Percentiles rank a stretch among this genome's conserved stretches.
These are phyloP conservation scores for Tricholoma flavovirens DNA, from an alignment of 768 basidiomycete genomes.

Conservation along the genomic window DNA sequence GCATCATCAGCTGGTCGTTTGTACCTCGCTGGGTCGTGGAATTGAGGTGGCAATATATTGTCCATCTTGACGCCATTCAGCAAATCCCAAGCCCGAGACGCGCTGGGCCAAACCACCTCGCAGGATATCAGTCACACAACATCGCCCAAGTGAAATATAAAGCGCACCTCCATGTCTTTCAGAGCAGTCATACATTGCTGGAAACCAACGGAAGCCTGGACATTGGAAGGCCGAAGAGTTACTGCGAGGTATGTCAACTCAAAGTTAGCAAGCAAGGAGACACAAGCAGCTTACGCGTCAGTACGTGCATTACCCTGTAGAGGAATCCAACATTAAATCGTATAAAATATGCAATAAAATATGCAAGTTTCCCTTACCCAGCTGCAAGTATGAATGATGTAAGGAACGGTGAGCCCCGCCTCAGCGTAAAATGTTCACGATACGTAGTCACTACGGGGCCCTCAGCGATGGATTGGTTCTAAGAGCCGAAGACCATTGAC, in stretches of 20 bases:
- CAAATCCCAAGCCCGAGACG: constrained; percentile 58
- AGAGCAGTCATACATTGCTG: constrained; percentile 58
- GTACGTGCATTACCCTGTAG: constrained; percentile 70
- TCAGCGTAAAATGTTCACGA: constrained; percentile 56
- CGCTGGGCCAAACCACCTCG: constrained; percentile 68
- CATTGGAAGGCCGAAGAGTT: constrained; percentile 62
- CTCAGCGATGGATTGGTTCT: background rate
- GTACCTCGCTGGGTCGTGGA: constrained; percentile 37
- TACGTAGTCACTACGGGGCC: constrained; percentile 47
- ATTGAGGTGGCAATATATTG: constrained; percentile 28
- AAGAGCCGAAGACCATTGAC: constrained; percentile 29
- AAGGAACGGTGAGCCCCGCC: constrained; percentile 56
- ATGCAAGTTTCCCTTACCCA: constrained; percentile 43
- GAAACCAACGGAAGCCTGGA: constrained; percentile 63
- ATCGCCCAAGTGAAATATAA: constrained; percentile 1
- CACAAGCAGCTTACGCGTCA: constrained; percentile 47
- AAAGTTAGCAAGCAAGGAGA: constrained; percentile 8
- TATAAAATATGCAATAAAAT: constrained; percentile 4
- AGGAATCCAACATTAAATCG: constrained; percentile 7
- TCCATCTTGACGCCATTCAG: constrained; percentile 61
- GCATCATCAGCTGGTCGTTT: constrained; percentile 60
- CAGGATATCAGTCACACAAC: constrained; percentile 6
- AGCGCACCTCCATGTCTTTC: constrained; percentile 60
- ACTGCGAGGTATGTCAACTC: constrained; percentile 35
- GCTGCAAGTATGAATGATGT: constrained; percentile 67